Evolutionary conservation across 2,329 filamentous ascomycete genomes (phyloP), one percentile per base, ranked within the genome.

Genomic region (Fusarium robinianum): DNA sequence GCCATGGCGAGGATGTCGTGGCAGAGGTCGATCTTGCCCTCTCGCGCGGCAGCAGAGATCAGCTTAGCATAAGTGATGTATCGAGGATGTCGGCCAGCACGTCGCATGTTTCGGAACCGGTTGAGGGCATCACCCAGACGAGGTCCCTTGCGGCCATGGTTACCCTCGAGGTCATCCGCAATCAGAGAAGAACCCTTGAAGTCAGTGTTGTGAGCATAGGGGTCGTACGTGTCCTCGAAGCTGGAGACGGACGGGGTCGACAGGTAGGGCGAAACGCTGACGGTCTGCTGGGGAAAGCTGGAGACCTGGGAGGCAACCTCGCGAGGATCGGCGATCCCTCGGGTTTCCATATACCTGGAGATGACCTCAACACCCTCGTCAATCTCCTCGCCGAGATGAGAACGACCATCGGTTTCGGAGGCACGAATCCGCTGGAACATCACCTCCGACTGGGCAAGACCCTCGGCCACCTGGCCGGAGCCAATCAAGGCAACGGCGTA

Each of bases 51-150:
- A 46, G 89, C 88, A 33, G 87, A 85, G 62, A 99, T 96, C 55
- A 99, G 77, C 78, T 96, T 97, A 35, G 91, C 90, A 61, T 97
- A 96, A 2, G 91, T 96, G 68, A 96, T 94, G 73, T 97, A 97
- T 48, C 92, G 84, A 38, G 92, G 90, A 66, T 96, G 90, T 64
- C 90, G 85, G 52, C 92, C 91, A 63, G 88, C 83, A 46, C 91
- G 89, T 53, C 94, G 90, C 75, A 96, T 96, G 72, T 95, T 96
- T 66, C 85, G 88, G 71, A 97, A 89, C 58, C 90, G 87, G 53
- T 77, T 78, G 51, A 97, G 73, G 23, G 90, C 89, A 54, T 96
- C 90, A 53, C 85, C 85, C 49, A 96, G 76, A 55, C 86, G 83
- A 38, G 84, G 80, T 15, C 84, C 84, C 55, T 84, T 83, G 46